Percentiles rank a stretch among this genome's conserved stretches.
These are phyloP conservation scores for Eragrostis nindensis DNA, from an alignment of 176 grass and related monocot genomes.

Conservation along the genomic window DNA sequence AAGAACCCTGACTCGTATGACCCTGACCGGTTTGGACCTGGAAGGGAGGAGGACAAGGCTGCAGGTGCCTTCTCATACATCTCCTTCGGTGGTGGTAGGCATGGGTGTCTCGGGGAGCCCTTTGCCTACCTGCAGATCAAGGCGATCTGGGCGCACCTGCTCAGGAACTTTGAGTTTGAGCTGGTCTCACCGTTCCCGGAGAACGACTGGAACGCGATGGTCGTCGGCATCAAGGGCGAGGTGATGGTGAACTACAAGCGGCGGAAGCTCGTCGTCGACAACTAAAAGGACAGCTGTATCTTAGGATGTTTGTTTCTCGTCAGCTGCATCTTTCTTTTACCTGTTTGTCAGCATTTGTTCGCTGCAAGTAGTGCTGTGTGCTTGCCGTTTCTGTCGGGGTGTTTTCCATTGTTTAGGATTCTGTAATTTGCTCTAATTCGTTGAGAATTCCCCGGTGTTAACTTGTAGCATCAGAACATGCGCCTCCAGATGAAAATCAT, in stretches of 20 bases:
- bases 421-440: slow-evolving; percentile 41
- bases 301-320: slow-evolving; percentile 27
- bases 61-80: slow-evolving; percentile 93
- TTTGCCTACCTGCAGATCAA: slow-evolving; percentile 98
- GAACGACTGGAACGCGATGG: slow-evolving; percentile 93
- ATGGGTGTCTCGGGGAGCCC: slow-evolving; percentile 89
- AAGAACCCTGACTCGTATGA: slow-evolving; percentile 85
- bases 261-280: slow-evolving; percentile 69
- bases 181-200: slow-evolving; percentile 88
- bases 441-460: neutral
- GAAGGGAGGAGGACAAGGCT: slow-evolving; percentile 90
- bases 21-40: slow-evolving; percentile 70
- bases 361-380: slow-evolving; percentile 21
- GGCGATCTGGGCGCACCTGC: slow-evolving; percentile 86
- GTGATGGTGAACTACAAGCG: slow-evolving; percentile 94
- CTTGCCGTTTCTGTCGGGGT: slow-evolving; percentile 17
- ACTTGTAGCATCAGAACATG: neutral
- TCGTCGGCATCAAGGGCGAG: slow-evolving; percentile 83
- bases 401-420: slow-evolving; percentile 43
- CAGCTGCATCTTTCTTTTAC: neutral
- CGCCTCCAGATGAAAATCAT: neutral
- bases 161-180: slow-evolving; percentile 98
- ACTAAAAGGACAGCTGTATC: slow-evolving; percentile 23
- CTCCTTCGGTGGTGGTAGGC: slow-evolving; percentile 87
- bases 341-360: slow-evolving; percentile 45